These are phyloP conservation scores for Pseudocercospora eumusae DNA, from an alignment of 2,329 filamentous ascomycete species.

Conservation along the genomic window DNA sequence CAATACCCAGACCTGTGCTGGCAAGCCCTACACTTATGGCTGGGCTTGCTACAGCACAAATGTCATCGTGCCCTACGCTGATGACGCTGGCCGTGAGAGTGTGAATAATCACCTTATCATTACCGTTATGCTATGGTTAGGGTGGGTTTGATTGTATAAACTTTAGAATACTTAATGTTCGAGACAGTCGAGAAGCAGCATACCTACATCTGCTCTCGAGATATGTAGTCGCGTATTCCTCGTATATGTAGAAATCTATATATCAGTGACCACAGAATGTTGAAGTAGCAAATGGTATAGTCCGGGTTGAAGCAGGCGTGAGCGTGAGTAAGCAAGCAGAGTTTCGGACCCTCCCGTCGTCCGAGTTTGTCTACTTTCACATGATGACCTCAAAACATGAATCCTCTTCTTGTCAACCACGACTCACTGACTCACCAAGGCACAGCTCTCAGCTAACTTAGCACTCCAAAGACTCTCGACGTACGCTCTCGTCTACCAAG, in stretches of 20 bases:
- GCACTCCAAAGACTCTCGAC: slow-evolving; percentile 10
- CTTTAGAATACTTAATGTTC: slow-evolving; percentile 6
- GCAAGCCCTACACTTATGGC: background rate
- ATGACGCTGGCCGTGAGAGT: background rate
- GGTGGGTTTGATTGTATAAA: slow-evolving; percentile 3
- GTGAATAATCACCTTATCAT: background rate
- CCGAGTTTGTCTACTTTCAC: background rate
- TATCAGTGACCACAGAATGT: no score
- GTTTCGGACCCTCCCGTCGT: background rate
- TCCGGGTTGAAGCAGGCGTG: background rate
- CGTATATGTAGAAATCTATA: no score
- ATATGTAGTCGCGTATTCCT: background rate
- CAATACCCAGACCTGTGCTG: background rate
- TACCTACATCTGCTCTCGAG: background rate
- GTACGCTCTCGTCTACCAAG: slow-evolving; percentile 17
- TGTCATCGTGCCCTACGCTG: background rate
- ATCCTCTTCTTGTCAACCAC: background rate
- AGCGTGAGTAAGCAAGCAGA: no score
- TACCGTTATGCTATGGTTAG: background rate
- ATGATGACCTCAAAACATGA: background rate
- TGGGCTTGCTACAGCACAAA: slow-evolving; percentile 6
- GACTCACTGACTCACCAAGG: slow-evolving; percentile 3
- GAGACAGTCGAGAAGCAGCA: background rate
- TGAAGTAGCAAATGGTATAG: background rate
- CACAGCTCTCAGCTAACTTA: slow-evolving; percentile 8